Conservation (phyloP, 1,284 basidiomycete species). For the Cryptococcus sp. region DNA sequence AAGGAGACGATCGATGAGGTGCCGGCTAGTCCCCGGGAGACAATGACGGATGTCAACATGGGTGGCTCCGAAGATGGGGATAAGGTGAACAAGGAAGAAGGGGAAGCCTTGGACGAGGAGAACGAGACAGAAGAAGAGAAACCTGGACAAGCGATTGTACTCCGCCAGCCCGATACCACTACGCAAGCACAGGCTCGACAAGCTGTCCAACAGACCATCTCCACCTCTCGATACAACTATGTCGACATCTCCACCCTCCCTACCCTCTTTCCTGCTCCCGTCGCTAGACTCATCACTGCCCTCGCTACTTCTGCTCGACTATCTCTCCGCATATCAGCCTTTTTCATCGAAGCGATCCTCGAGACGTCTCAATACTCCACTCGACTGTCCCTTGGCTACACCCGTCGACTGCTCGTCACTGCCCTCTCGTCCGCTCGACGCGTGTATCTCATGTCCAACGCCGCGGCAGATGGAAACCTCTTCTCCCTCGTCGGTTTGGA, state of each 20-base stretch:
- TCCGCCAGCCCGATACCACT: too few species aligned
- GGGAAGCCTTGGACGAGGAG: too few species aligned
- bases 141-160: too few species aligned
- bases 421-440: conserved; percentile 46
- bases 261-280: conserved; percentile 43
- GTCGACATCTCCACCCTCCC: conserved; percentile 13
- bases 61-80: too few species aligned
- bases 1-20: too few species aligned
- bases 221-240: not conserved
- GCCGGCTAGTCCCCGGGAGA: too few species aligned
- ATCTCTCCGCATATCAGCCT: conserved; percentile 41
- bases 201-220: not conserved
- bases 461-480: conserved; percentile 18
- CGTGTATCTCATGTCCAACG: conserved; percentile 39
- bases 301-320: conserved; percentile 44
- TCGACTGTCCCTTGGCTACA: conserved; percentile 39
- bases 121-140: too few species aligned
- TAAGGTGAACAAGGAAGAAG: too few species aligned
- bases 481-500: conserved; percentile 21
- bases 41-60: too few species aligned
- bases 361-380: conserved; percentile 39
- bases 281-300: conserved; percentile 46
- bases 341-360: conserved; percentile 47
- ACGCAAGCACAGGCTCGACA: too few species aligned
- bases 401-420: conserved; percentile 43